phyloP scores from a whole-genome alignment of 306 rosid genomes.

The Erythrophleum fordii region DNA sequence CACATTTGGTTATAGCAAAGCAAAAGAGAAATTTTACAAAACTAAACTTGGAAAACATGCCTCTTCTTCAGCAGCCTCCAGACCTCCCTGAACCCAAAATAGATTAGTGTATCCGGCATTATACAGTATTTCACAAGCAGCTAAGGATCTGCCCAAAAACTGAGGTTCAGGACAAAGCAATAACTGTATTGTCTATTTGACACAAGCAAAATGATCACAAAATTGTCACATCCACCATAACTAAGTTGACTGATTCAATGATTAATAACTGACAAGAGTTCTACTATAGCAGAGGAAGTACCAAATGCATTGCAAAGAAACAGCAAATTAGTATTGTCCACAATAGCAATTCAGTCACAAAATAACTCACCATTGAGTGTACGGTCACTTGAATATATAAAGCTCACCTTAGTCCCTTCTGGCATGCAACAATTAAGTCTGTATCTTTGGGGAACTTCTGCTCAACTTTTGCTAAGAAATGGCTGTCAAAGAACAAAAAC shows the following conservation, averaged over 20 bases:
- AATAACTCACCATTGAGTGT: constrained; percentile 30
- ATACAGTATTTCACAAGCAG: constrained; percentile 87
- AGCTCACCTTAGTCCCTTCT: constrained; percentile 84
- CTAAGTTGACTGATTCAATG: not conserved
- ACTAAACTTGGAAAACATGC: constrained; percentile 46
- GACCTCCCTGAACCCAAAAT: constrained; percentile 97
- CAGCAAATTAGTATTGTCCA: not conserved
- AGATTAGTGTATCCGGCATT: constrained; percentile 84
- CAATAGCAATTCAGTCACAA: not conserved
- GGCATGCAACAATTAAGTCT: constrained; percentile 92
- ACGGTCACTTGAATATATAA: constrained; percentile 32
- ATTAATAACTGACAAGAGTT: constrained; percentile 9
- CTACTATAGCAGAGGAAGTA: constrained; percentile 19
- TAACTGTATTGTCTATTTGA: constrained; percentile 6
- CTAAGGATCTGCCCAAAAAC: constrained; percentile 71
- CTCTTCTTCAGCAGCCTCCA: constrained; percentile 92
- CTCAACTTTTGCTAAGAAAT: constrained; percentile 70
- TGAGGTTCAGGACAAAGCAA: constrained; percentile 30
- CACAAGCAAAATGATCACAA: constrained; percentile 11
- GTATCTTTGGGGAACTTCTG: constrained; percentile 81
- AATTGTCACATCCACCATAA: constrained; percentile 16
- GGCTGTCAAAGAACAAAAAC: constrained; percentile 53
- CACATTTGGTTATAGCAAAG: constrained; percentile 29
- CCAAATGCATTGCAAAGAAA: constrained; percentile 32
- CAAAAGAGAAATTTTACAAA: constrained; percentile 19